Evolutionary conservation across 306 rosid species (phyloP).

Genomic region (Prunus campanulata): DNA sequence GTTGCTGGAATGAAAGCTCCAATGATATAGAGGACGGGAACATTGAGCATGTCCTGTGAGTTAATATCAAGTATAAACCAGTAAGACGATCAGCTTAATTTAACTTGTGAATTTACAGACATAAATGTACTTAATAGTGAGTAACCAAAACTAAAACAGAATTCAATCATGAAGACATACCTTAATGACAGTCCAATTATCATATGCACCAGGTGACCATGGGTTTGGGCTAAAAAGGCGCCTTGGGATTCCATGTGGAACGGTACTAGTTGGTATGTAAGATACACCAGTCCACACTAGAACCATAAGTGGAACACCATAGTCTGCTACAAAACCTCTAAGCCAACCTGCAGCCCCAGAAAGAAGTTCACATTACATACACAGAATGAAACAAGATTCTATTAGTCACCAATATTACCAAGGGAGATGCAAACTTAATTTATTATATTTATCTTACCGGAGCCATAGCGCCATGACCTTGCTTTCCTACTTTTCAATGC

Average conservation of each 20-base stretch:
- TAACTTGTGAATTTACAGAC: not conserved
- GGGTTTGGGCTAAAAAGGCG: slow-evolving; percentile 98
- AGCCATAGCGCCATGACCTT: slow-evolving; percentile 95
- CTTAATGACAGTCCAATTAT: slow-evolving; percentile 93
- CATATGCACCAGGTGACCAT: slow-evolving; percentile 98
- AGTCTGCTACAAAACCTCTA: slow-evolving; percentile 88
- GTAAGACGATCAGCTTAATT: not conserved
- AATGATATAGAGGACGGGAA: slow-evolving; percentile 75
- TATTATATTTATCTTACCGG: slow-evolving; percentile 43
- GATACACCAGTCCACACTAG: slow-evolving; percentile 90
- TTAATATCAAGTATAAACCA: slow-evolving; percentile 9
- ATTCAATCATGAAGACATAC: slow-evolving; percentile 32
- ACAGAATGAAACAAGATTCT: not conserved
- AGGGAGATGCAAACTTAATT: not conserved
- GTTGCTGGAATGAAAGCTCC: slow-evolving; percentile 99
- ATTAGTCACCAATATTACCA: not conserved
- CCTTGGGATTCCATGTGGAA: slow-evolving; percentile 87
- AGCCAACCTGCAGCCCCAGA: slow-evolving; percentile 59
- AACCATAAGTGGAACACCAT: slow-evolving; percentile 97
- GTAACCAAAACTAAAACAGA: not conserved
- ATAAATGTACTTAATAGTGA: not conserved
- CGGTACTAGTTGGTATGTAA: slow-evolving; percentile 67
- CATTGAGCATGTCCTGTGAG: slow-evolving; percentile 79
- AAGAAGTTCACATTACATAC: not conserved
- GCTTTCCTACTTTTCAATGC: slow-evolving; percentile 89